These are phyloP conservation scores for Artomyces pyxidatus DNA, from an alignment of 768 basidiomycete species.

Conservation along the genomic window DNA sequence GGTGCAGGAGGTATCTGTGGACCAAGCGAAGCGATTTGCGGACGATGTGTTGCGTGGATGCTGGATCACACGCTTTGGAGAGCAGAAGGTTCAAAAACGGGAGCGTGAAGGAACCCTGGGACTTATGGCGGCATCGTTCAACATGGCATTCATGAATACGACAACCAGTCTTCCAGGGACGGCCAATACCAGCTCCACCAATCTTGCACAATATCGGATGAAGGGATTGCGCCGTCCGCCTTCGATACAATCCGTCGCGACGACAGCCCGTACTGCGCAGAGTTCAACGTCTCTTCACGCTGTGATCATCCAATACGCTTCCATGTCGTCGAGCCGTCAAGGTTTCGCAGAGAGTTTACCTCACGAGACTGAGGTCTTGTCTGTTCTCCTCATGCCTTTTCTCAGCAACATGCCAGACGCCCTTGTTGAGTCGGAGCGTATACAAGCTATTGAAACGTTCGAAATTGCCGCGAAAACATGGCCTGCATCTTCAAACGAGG, in stretches of 20 bases:
- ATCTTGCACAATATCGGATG: background rate
- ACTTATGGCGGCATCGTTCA: slow-evolving; percentile 9
- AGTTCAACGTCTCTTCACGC: slow-evolving; percentile 32
- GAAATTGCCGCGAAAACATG: slow-evolving; percentile 52
- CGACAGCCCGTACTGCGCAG: slow-evolving; percentile 23
- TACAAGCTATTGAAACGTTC: slow-evolving; percentile 51
- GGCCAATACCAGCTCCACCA: slow-evolving; percentile 15
- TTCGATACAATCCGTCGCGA: slow-evolving; percentile 30
- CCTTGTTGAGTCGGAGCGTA: slow-evolving; percentile 42
- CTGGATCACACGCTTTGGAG: slow-evolving; percentile 42
- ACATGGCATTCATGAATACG: slow-evolving; percentile 31
- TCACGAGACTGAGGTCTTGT: slow-evolving; percentile 50
- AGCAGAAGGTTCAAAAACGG: slow-evolving; percentile 26
- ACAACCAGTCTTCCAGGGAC: slow-evolving; percentile 23
- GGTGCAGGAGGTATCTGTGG: slow-evolving; percentile 40
- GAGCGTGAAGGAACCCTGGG: slow-evolving; percentile 20
- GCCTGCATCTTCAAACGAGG: slow-evolving; percentile 45
- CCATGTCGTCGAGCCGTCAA: slow-evolving; percentile 18
- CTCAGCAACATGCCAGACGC: slow-evolving; percentile 28
- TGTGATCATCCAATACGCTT: slow-evolving; percentile 35
- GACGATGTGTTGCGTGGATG: slow-evolving; percentile 52
- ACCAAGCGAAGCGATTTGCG: slow-evolving; percentile 42
- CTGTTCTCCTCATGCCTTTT: slow-evolving; percentile 52
- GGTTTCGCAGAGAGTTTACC: slow-evolving; percentile 35
- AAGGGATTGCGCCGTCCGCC: slow-evolving; percentile 35